Percentiles rank a stretch among this genome's conserved stretches.
phyloP scores from a whole-genome alignment of 306 rosid species.

The Prunus mume region DNA sequence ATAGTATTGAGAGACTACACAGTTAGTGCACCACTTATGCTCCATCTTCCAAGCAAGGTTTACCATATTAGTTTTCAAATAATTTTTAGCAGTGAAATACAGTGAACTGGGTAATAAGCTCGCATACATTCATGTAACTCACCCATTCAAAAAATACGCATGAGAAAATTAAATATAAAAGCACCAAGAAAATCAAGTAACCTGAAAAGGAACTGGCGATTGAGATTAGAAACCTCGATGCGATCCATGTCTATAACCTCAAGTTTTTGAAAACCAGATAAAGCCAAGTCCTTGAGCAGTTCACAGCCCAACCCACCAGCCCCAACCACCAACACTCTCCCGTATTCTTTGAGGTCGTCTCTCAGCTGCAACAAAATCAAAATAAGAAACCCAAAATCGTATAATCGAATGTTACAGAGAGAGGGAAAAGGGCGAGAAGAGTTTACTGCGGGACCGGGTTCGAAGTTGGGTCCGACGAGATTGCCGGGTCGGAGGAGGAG shows the following conservation, averaged over 20 bases:
- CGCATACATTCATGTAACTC: not conserved
- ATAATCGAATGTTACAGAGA: constrained; percentile 8
- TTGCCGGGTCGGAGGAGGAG: constrained; percentile 82
- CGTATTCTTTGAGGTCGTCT: constrained; percentile 66
- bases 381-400: not conserved
- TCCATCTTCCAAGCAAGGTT: no score
- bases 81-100: not conserved
- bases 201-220: constrained; percentile 97
- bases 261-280: constrained; percentile 72
- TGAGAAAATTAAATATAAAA: not conserved
- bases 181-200: constrained; percentile 2
- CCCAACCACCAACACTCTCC: constrained; percentile 73
- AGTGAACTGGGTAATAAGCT: not conserved
- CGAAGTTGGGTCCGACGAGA: constrained; percentile 71
- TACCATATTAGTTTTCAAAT: not conserved
- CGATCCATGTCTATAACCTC: constrained; percentile 95
- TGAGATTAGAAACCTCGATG: constrained; percentile 90
- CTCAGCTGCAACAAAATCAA: constrained; percentile 43
- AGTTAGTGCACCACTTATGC: not conserved
- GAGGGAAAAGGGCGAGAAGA: not conserved
- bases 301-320: constrained; percentile 97
- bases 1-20: not conserved
- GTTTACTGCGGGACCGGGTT: constrained; percentile 67
- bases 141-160: not conserved
- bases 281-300: constrained; percentile 80